These are phyloP conservation scores for Tephrocybe sp. DNA, from an alignment of 768 basidiomycete genomes.

Conservation along the genomic window DNA sequence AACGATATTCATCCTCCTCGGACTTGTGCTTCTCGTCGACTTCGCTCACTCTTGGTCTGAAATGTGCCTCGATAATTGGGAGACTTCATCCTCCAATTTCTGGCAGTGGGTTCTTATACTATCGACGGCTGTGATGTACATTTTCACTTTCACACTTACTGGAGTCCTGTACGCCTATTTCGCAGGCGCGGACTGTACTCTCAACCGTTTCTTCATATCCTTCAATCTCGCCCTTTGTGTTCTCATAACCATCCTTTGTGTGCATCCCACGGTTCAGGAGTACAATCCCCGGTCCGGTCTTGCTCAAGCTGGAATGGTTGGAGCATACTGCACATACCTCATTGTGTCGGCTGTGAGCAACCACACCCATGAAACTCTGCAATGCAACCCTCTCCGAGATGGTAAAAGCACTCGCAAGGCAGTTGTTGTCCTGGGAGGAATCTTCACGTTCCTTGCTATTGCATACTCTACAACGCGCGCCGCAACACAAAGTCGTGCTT, in stretches of 20 bases:
- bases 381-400: slow-evolving; percentile 87
- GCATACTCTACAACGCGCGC: slow-evolving; percentile 97
- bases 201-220: slow-evolving; percentile 97
- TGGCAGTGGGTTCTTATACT: slow-evolving; percentile 98
- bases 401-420: slow-evolving; percentile 74
- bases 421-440: slow-evolving; percentile 84
- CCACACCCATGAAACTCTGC: slow-evolving; percentile 68
- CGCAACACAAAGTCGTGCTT: slow-evolving; percentile 90
- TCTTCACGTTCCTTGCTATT: slow-evolving; percentile 97
- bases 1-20: slow-evolving; percentile 93
- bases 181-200: slow-evolving; percentile 78
- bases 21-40: slow-evolving; percentile 95
- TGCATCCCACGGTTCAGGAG: slow-evolving; percentile 88
- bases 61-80: slow-evolving; percentile 95
- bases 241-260: slow-evolving; percentile 76
- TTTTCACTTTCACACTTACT: slow-evolving; percentile 81
- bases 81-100: slow-evolving; percentile 77
- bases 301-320: slow-evolving; percentile 96
- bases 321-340: slow-evolving; percentile 95
- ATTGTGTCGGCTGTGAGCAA: slow-evolving; percentile 93
- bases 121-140: slow-evolving; percentile 89
- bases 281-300: slow-evolving; percentile 93
- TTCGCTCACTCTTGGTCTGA: slow-evolving; percentile 99
- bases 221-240: slow-evolving; percentile 85
- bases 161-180: slow-evolving; percentile 92